These are phyloP conservation scores for Camillea tinctor DNA, from an alignment of 2,329 filamentous ascomycete genomes.

Conservation along the genomic window DNA sequence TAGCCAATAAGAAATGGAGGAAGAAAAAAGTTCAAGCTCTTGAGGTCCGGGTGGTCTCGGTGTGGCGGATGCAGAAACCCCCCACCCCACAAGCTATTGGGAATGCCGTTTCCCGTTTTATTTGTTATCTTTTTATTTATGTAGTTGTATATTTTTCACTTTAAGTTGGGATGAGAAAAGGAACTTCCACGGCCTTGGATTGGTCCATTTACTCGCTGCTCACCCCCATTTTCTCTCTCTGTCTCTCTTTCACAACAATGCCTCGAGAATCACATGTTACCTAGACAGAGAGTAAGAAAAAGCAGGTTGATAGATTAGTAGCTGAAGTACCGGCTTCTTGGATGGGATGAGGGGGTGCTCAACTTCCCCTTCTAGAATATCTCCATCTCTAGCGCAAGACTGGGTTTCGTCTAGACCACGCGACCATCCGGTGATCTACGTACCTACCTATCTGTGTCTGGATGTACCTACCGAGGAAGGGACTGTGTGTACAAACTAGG, in stretches of 20 bases:
- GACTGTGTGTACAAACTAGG: too few relatives aligned
- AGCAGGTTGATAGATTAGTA: not conserved
- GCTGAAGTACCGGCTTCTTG: not conserved
- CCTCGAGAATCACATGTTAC: too few relatives aligned
- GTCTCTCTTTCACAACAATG: too few relatives aligned
- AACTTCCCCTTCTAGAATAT: slow-evolving; percentile 32
- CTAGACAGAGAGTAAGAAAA: too few relatives aligned
- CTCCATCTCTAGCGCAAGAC: slow-evolving; percentile 27
- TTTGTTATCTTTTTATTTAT: not conserved
- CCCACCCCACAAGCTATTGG: slow-evolving; percentile 8
- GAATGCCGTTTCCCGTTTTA: not conserved
- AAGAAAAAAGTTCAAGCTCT: not conserved
- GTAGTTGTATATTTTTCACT: not conserved
- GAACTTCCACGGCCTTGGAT: too few relatives aligned
- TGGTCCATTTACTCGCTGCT: too few relatives aligned
- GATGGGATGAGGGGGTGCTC: slow-evolving; percentile 17
- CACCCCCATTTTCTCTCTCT: too few relatives aligned
- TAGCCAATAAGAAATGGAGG: slow-evolving; percentile 10
- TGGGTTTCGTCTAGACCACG: slow-evolving; percentile 24
- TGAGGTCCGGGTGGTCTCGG: slow-evolving; percentile 3
- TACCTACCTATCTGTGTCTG: slow-evolving; percentile 8
- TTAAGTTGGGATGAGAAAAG: too few relatives aligned
- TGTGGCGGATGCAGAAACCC: slow-evolving; percentile 1
- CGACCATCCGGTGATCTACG: slow-evolving; percentile 25
- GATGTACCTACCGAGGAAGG: not conserved